Evolutionary conservation across 176 grass and related monocot species (phyloP).

Genomic region (Eragrostis nindensis): DNA sequence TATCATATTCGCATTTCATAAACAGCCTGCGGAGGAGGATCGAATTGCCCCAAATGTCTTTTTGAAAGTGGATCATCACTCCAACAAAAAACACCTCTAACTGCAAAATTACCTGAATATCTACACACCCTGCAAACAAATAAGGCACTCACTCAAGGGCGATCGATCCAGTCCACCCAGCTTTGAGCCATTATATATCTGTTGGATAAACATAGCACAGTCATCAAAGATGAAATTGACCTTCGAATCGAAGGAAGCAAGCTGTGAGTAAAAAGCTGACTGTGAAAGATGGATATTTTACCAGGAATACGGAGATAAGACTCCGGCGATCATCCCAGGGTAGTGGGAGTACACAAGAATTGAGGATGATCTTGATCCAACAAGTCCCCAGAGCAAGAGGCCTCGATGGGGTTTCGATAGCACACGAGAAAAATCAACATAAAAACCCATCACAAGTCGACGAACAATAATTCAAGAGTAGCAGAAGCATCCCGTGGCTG

Average conservation of each 20-base stretch:
- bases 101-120: slow-evolving; percentile 62
- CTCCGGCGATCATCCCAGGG: slow-evolving; percentile 26
- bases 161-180: slow-evolving; percentile 41
- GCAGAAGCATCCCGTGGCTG: slow-evolving; percentile 49
- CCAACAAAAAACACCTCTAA: slow-evolving; percentile 45
- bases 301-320: slow-evolving; percentile 31
- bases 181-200: slow-evolving; percentile 57
- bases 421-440: slow-evolving; percentile 54
- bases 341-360: slow-evolving; percentile 16
- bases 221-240: neutral
- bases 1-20: slow-evolving; percentile 42
- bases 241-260: neutral
- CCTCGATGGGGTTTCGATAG: slow-evolving; percentile 47
- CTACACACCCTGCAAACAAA: slow-evolving; percentile 68
- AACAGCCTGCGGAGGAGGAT: slow-evolving; percentile 39
- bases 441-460: slow-evolving; percentile 56
- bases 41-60: slow-evolving; percentile 26
- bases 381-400: slow-evolving; percentile 46
- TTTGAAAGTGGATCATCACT: slow-evolving; percentile 42
- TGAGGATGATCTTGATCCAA: slow-evolving; percentile 48
- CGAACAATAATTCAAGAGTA: slow-evolving; percentile 47
- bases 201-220: slow-evolving; percentile 21
- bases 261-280: neutral
- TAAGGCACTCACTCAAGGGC: slow-evolving; percentile 43
- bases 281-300: neutral